Conservation (phyloP, 2,329 filamentous ascomycete genomes). For the Aspergillus uvarum region DNA sequence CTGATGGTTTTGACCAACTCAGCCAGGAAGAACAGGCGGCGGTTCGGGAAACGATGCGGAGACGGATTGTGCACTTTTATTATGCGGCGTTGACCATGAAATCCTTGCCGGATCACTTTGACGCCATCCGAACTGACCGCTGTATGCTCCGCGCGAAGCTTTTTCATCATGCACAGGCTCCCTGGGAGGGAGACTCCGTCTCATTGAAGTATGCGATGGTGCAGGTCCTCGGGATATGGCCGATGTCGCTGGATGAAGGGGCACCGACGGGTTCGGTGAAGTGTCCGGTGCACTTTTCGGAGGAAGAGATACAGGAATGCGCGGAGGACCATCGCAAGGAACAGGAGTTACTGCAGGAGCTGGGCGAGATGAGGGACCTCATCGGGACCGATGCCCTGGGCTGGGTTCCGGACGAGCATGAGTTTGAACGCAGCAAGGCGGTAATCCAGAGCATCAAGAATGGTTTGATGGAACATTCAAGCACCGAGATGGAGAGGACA, state of each 20-base stretch:
- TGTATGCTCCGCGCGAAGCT: slow-evolving; percentile 26
- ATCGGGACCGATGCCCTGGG: slow-evolving; percentile 28
- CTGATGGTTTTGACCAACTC: slow-evolving; percentile 24
- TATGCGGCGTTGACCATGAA: slow-evolving; percentile 28
- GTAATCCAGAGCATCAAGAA: slow-evolving; percentile 2
- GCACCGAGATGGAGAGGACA: background rate
- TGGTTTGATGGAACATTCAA: slow-evolving; percentile 4
- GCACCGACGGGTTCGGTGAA: background rate
- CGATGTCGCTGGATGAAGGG: slow-evolving; percentile 17
- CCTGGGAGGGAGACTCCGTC: slow-evolving; percentile 32
- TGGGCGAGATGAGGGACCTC: slow-evolving; percentile 23
- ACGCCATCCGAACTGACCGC: slow-evolving; percentile 19
- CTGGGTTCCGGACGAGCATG: slow-evolving; percentile 26
- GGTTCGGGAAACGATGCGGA: slow-evolving; percentile 23
- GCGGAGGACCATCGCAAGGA: slow-evolving; percentile 14
- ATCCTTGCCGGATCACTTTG: slow-evolving; percentile 25
- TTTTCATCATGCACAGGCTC: slow-evolving; percentile 22
- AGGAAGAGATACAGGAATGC: slow-evolving; percentile 17
- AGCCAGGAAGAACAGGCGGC: slow-evolving; percentile 22
- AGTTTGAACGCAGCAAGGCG: slow-evolving; percentile 1
- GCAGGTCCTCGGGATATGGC: slow-evolving; percentile 24
- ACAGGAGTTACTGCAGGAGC: slow-evolving; percentile 22
- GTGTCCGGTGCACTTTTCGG: slow-evolving; percentile 24
- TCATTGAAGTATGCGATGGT: slow-evolving; percentile 26
- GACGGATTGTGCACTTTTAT: slow-evolving; percentile 26